Evolutionary conservation across 148 eudicot species (phyloP).

Genomic region (Limonium bicolor): DNA sequence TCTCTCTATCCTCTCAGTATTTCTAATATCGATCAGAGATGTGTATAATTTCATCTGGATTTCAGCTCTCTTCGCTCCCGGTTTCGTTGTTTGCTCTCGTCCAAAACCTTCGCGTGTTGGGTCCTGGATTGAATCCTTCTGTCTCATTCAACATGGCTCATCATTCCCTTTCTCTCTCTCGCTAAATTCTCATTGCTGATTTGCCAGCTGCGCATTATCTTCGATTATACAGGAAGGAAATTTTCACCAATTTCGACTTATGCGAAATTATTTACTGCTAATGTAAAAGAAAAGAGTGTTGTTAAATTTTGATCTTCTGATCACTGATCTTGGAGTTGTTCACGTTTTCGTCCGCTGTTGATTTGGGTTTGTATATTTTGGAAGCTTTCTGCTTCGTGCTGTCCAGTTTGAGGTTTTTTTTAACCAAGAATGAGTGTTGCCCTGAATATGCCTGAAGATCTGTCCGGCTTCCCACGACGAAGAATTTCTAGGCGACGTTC

Average conservation of each 20-base stretch:
- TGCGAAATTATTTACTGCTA: too few relatives aligned
- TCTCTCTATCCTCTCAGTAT: background rate
- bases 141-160: slow-evolving; percentile 57
- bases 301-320: background rate
- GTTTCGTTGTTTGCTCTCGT: slow-evolving; percentile 19
- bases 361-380: background rate
- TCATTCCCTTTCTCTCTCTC: slow-evolving; percentile 41
- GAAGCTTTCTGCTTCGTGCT: slow-evolving; percentile 7
- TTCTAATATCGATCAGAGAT: background rate
- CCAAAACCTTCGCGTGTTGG: slow-evolving; percentile 50
- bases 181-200: slow-evolving; percentile 18
- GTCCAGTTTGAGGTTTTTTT: slow-evolving; percentile 2
- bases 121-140: slow-evolving; percentile 84
- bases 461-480: slow-evolving; percentile 15
- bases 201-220: slow-evolving; percentile 3
- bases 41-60: slow-evolving; percentile 20
- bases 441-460: slow-evolving; percentile 21
- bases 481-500: slow-evolving; percentile 24
- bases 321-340: background rate
- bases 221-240: slow-evolving; percentile 6
- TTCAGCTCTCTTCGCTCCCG: slow-evolving; percentile 12
- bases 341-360: background rate
- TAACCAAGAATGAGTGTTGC: slow-evolving; percentile 4
- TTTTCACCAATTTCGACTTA: slow-evolving; percentile 5
- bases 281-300: too few relatives aligned